Evolutionary conservation across 768 basidiomycete species (phyloP).

Genomic region (Leccinum obscurum): DNA sequence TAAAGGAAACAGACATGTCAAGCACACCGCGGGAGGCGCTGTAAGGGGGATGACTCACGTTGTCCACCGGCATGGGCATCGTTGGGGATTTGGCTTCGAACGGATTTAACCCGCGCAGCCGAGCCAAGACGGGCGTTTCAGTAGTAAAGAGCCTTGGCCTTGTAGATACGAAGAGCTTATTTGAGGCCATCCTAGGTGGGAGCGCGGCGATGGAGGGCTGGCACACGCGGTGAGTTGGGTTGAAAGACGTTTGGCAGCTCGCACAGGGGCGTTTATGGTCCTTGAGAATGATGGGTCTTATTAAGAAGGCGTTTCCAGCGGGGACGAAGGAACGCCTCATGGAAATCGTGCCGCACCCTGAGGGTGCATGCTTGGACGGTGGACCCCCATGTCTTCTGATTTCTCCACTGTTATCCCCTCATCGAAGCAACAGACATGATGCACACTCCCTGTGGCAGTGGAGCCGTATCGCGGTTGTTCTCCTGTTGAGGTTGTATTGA

Average conservation of each 20-base stretch:
- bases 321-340: constrained; percentile 28
- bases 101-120: constrained; percentile 27
- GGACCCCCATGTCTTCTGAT: constrained; percentile 8
- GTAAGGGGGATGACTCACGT: constrained; percentile 20
- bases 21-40: not conserved
- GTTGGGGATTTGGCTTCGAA: constrained; percentile 23
- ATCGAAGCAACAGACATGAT: constrained; percentile 1
- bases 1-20: not conserved
- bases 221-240: constrained; percentile 18
- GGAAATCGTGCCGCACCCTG: constrained; percentile 30
- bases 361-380: constrained; percentile 20
- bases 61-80: constrained; percentile 32
- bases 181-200: constrained; percentile 23
- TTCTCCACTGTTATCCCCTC: constrained; percentile 19
- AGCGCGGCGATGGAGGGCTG: constrained; percentile 1
- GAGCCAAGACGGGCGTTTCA: constrained; percentile 24
- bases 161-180: constrained; percentile 20
- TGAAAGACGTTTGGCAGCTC: constrained; percentile 16
- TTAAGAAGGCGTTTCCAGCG: constrained; percentile 20
- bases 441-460: constrained; percentile 6
- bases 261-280: constrained; percentile 23
- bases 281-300: constrained; percentile 16
- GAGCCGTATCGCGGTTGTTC: constrained; percentile 7
- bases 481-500: constrained; percentile 2
- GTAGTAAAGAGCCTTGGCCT: constrained; percentile 23